Conservation (phyloP, 2,329 filamentous ascomycete genomes). For the Paecilomyces niveus region DNA sequence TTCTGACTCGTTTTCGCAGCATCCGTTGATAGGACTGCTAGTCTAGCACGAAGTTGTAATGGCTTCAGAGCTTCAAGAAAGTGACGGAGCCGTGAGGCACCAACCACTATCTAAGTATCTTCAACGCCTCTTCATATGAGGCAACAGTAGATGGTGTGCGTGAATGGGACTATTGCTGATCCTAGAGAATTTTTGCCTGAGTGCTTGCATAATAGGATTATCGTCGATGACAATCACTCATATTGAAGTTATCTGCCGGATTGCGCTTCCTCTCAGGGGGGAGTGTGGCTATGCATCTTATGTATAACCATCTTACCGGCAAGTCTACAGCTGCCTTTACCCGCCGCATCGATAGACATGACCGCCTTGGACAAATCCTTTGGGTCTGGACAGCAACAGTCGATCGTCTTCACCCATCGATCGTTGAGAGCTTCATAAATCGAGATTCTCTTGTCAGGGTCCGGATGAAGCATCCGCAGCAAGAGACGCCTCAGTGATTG, state of each 20-base stretch:
- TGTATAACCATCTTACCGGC: constrained; percentile 19
- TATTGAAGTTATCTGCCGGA: constrained; percentile 19
- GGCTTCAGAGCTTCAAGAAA: no score
- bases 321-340: constrained; percentile 15
- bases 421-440: constrained; percentile 63
- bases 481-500: constrained; percentile 58
- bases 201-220: neutral
- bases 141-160: no score
- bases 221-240: constrained; percentile 17
- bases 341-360: constrained; percentile 17
- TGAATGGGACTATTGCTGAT: no score
- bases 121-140: no score
- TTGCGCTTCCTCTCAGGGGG: constrained; percentile 19
- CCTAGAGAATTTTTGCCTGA: no score
- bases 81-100: no score
- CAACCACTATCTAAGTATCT: no score
- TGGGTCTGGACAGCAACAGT: constrained; percentile 69
- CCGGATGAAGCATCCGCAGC: constrained; percentile 74
- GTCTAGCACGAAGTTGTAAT: no score
- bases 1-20: no score
- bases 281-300: constrained; percentile 26
- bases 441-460: constrained; percentile 62
- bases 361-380: constrained; percentile 49
- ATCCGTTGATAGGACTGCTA: no score
- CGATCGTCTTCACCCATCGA: constrained; percentile 65